Percentiles rank a stretch among this genome's conserved stretches.
phyloP scores from a whole-genome alignment of 768 basidiomycete species.

The Auricularia sp. region DNA sequence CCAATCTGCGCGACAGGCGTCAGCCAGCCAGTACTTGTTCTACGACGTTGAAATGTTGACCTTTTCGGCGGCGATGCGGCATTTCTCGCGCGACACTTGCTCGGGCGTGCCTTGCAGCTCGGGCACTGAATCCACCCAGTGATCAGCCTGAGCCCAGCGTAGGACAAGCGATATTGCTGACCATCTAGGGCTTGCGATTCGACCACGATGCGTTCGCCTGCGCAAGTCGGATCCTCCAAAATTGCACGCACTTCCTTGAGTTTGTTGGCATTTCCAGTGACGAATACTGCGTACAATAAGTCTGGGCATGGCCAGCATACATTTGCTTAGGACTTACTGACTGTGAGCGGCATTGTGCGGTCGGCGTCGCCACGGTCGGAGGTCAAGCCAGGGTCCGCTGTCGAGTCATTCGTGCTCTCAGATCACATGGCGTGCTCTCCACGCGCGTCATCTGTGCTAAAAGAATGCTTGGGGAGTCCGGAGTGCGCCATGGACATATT shows the following conservation, averaged over 20 bases:
- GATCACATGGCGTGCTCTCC: no score
- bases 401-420: not conserved
- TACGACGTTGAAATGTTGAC: constrained; percentile 27
- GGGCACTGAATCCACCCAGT: constrained; percentile 45
- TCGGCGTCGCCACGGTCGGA: not conserved
- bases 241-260: constrained; percentile 81
- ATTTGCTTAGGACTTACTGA: not conserved
- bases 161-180: constrained; percentile 26
- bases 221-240: constrained; percentile 37
- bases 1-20: constrained; percentile 24
- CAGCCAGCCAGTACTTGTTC: not conserved
- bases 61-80: constrained; percentile 70
- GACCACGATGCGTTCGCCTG: constrained; percentile 57
- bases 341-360: not conserved
- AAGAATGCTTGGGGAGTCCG: rapidly evolving
- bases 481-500: no score
- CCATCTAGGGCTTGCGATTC: constrained; percentile 73
- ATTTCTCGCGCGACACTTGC: constrained; percentile 84
- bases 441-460: no score
- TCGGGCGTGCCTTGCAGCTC: constrained; percentile 90
- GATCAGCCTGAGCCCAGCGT: no score
- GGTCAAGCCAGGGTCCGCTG: not conserved
- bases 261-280: constrained; percentile 92
- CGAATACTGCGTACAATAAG: constrained; percentile 52
- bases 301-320: not conserved